These are phyloP conservation scores for Aspergillus neotritici DNA, from an alignment of 2,329 filamentous ascomycete genomes.

Conservation along the genomic window DNA sequence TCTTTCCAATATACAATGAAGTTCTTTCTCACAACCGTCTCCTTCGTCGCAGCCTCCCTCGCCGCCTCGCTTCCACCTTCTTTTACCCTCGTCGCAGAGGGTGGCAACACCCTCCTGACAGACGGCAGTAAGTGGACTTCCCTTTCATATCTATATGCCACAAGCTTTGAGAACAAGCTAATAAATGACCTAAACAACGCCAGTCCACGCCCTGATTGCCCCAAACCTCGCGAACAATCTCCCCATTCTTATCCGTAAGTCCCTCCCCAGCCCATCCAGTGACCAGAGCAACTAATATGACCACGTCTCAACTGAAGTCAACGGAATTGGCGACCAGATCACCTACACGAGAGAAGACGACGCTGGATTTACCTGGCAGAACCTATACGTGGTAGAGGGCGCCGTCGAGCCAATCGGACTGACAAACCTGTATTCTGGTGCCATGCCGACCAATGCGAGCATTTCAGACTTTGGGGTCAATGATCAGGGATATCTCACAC, in stretches of 20 bases:
- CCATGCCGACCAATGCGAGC: not conserved
- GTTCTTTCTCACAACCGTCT: too few relatives aligned
- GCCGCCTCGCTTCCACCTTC: too few relatives aligned
- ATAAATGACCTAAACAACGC: not conserved
- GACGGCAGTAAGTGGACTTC: too few relatives aligned
- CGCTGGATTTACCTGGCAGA: slow-evolving; percentile 1
- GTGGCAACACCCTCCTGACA: too few relatives aligned
- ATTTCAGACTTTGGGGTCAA: slow-evolving; percentile 1
- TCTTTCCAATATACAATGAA: too few relatives aligned
- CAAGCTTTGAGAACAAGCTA: too few relatives aligned
- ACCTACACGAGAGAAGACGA: slow-evolving; percentile 2
- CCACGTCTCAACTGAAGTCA: not conserved
- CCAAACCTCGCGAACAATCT: not conserved
- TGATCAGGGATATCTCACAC: slow-evolving; percentile 5
- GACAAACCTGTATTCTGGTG: slow-evolving; percentile 4
- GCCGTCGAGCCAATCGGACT: slow-evolving; percentile 1
- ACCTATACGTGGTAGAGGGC: not conserved
- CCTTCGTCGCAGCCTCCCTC: too few relatives aligned
- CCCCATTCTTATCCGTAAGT: slow-evolving; percentile 4
- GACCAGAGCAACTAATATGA: too few relatives aligned
- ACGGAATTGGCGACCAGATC: not conserved
- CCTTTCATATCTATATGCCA: too few relatives aligned
- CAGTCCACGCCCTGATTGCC: slow-evolving; percentile 3
- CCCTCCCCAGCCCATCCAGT: too few relatives aligned
- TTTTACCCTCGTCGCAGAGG: too few relatives aligned